Percentiles rank a stretch among this genome's conserved stretches.
Conservation (phyloP, 805 yeast species). For the Candida silvicultrix region DNA sequence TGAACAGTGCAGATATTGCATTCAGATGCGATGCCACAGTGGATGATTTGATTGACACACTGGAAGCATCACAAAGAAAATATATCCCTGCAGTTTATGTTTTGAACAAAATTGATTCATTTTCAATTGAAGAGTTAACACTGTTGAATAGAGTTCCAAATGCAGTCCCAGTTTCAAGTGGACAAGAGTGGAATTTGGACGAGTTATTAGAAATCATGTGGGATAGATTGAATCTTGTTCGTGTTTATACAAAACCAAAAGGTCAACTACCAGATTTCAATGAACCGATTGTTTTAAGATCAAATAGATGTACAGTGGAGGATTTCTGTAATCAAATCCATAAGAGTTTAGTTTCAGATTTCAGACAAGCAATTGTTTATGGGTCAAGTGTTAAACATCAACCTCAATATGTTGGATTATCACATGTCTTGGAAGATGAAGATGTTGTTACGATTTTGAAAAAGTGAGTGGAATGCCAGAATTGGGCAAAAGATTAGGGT, state of each 20-base stretch:
- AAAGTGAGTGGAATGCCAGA: slow-evolving; percentile 29
- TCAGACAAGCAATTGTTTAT: slow-evolving; percentile 86
- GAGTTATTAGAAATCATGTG: slow-evolving; percentile 94
- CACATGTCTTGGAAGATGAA: slow-evolving; percentile 84
- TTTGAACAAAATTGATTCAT: slow-evolving; percentile 91
- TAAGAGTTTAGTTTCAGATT: slow-evolving; percentile 88
- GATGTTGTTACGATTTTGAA: slow-evolving; percentile 95
- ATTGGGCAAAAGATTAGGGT: background rate
- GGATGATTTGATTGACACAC: slow-evolving; percentile 90
- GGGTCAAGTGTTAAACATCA: slow-evolving; percentile 97
- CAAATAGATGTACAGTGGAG: slow-evolving; percentile 77
- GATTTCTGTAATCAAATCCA: slow-evolving; percentile 97
- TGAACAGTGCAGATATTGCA: slow-evolving; percentile 93
- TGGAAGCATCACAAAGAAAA: slow-evolving; percentile 85
- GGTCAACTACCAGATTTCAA: slow-evolving; percentile 89
- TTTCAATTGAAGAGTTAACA: slow-evolving; percentile 90
- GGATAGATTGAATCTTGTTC: slow-evolving; percentile 82
- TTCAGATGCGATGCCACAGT: slow-evolving; percentile 97
- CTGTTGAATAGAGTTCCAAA: slow-evolving; percentile 87
- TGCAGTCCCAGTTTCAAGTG: slow-evolving; percentile 96
- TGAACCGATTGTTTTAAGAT: slow-evolving; percentile 90
- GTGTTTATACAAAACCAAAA: slow-evolving; percentile 97
- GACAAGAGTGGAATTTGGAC: slow-evolving; percentile 95
- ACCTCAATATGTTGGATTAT: slow-evolving; percentile 91
- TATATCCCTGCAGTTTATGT: slow-evolving; percentile 96